Percentiles rank a stretch among this genome's conserved stretches.
Conservation (phyloP, 2,329 filamentous ascomycete species). For the Fusarium nurragi region DNA sequence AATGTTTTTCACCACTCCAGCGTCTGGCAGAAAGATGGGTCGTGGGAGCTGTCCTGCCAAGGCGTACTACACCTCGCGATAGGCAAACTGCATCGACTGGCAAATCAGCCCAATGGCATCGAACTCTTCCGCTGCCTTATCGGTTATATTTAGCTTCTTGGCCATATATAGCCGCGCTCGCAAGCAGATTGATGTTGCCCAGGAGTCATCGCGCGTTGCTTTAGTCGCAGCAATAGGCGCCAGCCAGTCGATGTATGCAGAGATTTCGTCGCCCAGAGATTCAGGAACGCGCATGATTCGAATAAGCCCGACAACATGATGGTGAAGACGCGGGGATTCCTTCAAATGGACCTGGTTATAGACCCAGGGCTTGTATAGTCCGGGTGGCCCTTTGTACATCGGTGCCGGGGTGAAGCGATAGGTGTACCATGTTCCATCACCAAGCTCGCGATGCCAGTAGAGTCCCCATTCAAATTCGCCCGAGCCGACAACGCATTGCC, state of each 20-base stretch:
- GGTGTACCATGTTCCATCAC: constrained; percentile 45
- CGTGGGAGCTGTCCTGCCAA: constrained; percentile 46
- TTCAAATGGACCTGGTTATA: constrained; percentile 33
- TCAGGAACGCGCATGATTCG: constrained; percentile 41
- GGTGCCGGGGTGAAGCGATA: constrained; percentile 10
- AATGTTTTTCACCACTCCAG: constrained; percentile 15
- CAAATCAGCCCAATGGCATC: constrained; percentile 42
- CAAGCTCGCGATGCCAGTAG: constrained; percentile 46
- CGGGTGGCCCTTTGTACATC: constrained; percentile 13
- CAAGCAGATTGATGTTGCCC: constrained; percentile 45
- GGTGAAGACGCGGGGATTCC: constrained; percentile 44
- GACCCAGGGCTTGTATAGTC: constrained; percentile 23
- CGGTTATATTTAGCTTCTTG: constrained; percentile 10
- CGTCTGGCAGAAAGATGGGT: constrained; percentile 42
- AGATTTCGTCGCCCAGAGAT: constrained; percentile 31
- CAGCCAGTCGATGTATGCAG: constrained; percentile 49
- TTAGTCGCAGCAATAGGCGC: constrained; percentile 37
- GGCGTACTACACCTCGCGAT: constrained; percentile 44
- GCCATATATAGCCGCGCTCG: constrained; percentile 43
- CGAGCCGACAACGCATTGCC: constrained; percentile 29
- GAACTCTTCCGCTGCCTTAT: constrained; percentile 34
- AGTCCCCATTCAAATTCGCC: constrained; percentile 52
- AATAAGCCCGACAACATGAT: constrained; percentile 47
- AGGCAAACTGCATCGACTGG: constrained; percentile 46
- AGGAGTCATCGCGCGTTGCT: constrained; percentile 44